Conservation (phyloP, 2,329 filamentous ascomycete genomes). For the Xylariaceae sp. region DNA sequence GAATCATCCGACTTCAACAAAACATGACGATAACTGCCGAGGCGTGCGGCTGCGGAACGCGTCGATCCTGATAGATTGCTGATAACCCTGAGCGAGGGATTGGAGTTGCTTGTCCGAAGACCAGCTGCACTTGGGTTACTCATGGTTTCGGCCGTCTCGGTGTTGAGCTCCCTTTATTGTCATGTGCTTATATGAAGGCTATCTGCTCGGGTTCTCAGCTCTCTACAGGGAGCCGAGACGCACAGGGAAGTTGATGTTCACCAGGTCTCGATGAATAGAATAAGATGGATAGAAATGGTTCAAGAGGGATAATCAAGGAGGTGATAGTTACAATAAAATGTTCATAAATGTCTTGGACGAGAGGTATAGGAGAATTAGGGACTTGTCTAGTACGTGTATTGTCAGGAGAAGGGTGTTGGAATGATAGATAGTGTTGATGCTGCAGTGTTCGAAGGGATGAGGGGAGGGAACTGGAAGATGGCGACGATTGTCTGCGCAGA, state of each 20-base stretch:
- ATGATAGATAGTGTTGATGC: background rate
- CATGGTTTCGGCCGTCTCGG: slow-evolving; percentile 11
- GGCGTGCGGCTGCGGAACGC: slow-evolving; percentile 20
- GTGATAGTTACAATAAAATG: background rate
- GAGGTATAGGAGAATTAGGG: slow-evolving; percentile 11
- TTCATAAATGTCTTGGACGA: background rate
- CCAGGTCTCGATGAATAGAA: background rate
- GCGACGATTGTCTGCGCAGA: background rate
- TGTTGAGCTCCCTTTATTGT: background rate
- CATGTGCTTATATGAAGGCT: background rate
- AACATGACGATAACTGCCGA: slow-evolving; percentile 21
- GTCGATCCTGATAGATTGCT: slow-evolving; percentile 23
- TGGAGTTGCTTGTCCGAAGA: slow-evolving; percentile 20
- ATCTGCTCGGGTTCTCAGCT: background rate
- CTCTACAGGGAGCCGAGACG: background rate
- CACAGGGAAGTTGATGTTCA: background rate
- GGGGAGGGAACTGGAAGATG: background rate
- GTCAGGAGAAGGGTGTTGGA: background rate
- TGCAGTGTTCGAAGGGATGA: background rate
- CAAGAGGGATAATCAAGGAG: background rate
- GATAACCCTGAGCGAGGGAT: slow-evolving; percentile 21
- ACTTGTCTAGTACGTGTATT: background rate
- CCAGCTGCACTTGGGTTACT: slow-evolving; percentile 11
- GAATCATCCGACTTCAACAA: slow-evolving; percentile 22
- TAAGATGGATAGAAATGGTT: background rate